Base-by-base conservation (phyloP, 495 filamentous ascomycete genomes). In the Hypoxylon trugodes region DNA sequence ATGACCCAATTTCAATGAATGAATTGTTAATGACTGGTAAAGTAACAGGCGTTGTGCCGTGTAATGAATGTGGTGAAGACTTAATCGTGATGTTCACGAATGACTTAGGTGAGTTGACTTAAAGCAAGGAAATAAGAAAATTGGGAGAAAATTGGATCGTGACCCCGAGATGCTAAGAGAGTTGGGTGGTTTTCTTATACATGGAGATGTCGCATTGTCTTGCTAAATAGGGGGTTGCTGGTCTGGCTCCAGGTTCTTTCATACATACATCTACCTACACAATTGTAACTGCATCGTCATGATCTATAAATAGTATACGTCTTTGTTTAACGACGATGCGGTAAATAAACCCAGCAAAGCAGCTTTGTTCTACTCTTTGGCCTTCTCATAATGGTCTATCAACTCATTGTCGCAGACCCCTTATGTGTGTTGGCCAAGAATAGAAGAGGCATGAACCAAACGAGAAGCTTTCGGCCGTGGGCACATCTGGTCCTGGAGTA, bases 21-120 rank as follows among this genome's bases (percentile, higher is more conserved):
- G 26, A 21, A 30, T 21, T 32, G 8, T 19, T 26, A 38, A 40
- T 42, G 18, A 16, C 18, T 25, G 22, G 3, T 18, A 22, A 42
- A 43, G 8, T 25, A 36, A 32, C 3, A n/a, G 38, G 54, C 54
- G 25, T 6, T 37, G 8, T 56, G 37, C 50, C 43, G 19, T 42
- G 1, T 52, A 67, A 67, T 61, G 64, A 67, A 25, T 57, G 52
- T 57, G 41, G 12, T 53, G 30, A 49, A 52, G 50, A 61, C 32
- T 26, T 7, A 61, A 10, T 46, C 57, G 63, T 47, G 47, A 30
- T 66, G 38, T 52, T 47, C 57, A 66, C 57, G 57, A 66, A 51
- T 66, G 63, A 66, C 45, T 66, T 57, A 26, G 51, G 63, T 59
- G 51, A 57, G 57, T 57, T 28, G 51, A 52, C 28, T 36, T 26